Evolutionary conservation across 2,329 filamentous ascomycete genomes (phyloP), one percentile per base, ranked within the genome.

Genomic region (Fusarium metavorans): DNA sequence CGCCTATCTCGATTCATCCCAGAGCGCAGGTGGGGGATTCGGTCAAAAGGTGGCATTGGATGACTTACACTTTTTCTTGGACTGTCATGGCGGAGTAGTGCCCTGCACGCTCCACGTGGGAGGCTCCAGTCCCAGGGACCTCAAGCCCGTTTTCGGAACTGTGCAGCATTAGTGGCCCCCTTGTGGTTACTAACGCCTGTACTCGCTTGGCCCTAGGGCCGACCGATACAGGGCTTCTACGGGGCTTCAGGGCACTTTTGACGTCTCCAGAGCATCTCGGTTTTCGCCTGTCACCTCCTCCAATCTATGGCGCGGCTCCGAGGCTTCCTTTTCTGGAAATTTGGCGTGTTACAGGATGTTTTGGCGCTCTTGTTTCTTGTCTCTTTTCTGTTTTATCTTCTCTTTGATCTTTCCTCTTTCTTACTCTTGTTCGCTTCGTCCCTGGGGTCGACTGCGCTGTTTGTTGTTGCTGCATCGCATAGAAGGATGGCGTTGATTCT

Each of bases 81-180:
- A 58, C 50, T 69, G 73, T 72, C 63, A 73, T 76, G 76, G 75
- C 70, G 72, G 74, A 78, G 76, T 69, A 70, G 74, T 62, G 70
- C 67, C 68, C 77, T 81, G 79, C 79, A 81, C 70, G 75, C 74
- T 77, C 79, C 80, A 81, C 79, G 79, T 81, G 79, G 80, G 72
- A 76, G 67, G 69, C 72, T 73, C 70, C 70, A 74, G 68, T 68
- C 68, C 71, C 71, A 77, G 68, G 65, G 64, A 66, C 70, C 62
- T 64, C 30, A 63, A 41, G 58, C 66, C 72, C 64, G 67, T 71
- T 77, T 80, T 78, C 65, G 76, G 78, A 77, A 69, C 57, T 72
- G 67, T 79, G 78, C 77, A 79, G 70, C 78, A 71, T 72, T 77
- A 76, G 74, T 65, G 70, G 67, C 69, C 66, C 67, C 65, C 61